Evolutionary conservation across 2,329 filamentous ascomycete genomes (phyloP), one percentile per base, ranked within the genome.

Genomic region (Alternaria gansuensis): DNA sequence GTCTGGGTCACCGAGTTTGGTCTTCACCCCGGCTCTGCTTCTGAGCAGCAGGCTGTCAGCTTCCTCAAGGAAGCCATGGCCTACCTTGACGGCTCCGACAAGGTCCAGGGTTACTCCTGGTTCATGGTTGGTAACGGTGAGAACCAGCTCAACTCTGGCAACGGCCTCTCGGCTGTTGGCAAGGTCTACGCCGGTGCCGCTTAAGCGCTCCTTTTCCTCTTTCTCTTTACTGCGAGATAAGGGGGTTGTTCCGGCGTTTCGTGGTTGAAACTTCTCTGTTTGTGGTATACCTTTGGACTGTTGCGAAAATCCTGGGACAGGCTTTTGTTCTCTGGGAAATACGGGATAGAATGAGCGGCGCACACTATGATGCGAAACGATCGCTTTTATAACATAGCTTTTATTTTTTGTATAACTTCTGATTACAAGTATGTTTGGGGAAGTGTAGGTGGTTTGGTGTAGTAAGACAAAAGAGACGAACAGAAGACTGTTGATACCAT

Each of bases 1-100:
- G 66, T 78, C 66, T 79, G 73, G 72, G 62, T 79, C 61, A 77
- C 76, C 29, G 77, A 79, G 71, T 78, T 78, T 48, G 75, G 70
- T 57, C 70, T 75, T 54, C 72, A 69, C 66, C 57, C 64, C 36
- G 75, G 75, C 41, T 64, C 66, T 14, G 71, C 72, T 4, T 58
- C 66, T 9, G 43, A 66, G 40, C 70, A 68, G 41, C 64, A 77
- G 58, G 69, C 74, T 3, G 66, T 66, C 24, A 60, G 58, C 34
- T 78, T 78, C 71, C 67, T 79, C 63, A 71, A 73, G 69, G 59
- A 68, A 24, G 70, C 67, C 14, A 68, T 76, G 60, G 63, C 59
- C 2, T 79, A 75, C 69, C 64, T 78, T 54, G 77, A 79, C 50
- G 59, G 53, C 50, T 59, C 64, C 17, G 59, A 66, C 40, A 62